Base-by-base conservation (phyloP, 805 yeast species). In the Candida koratica region DNA sequence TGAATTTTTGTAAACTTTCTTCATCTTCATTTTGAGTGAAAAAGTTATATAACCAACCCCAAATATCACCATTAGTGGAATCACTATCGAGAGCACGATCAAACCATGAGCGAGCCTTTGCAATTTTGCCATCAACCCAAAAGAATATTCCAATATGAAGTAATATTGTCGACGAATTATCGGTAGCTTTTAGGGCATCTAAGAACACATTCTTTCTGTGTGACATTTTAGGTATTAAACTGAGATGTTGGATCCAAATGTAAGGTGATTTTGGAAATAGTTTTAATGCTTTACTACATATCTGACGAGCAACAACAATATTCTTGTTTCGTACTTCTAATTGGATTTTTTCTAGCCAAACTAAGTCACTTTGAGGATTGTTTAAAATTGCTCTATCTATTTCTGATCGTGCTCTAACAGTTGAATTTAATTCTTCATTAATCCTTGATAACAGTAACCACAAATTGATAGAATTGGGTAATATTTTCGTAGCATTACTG, bases 31-130 rank as follows among this genome's bases (percentile, higher is more conserved):
- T 61, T 42, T 67, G 71, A 14, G 45, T 34, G 28, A 65, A 38
- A 43, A 71, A 75, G 17, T 67, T 64, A 46, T 73, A 75, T 32
- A 67, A 50, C 81, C 87, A 81, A 1, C 77, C 73, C 83, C 94
- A 87, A 3, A 71, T 58, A 56, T 89, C 97, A 4, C 95, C 97
- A 51, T 66, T 73, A n/a, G 58, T 63, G 1, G 63, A 55, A 38
- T 79, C 77, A 2, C 67, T 63, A n/a, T 60, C 64, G 8, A 81
- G 52, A 0, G 93, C 84, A 36, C 83, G 66, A 32, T 81, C 81
- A 38, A 87, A 74, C 87, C 96, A 89, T 10, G 79, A 69, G 37
- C 67, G 62, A 0, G 94, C 85, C 44, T 79, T 81, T 1, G 70
- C 59, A 17, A 69, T 56, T 45, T 83, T 83, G 0, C 83, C 81